Percentiles rank a stretch among this genome's conserved stretches.
These are phyloP conservation scores for Exophiala bonariae DNA, from an alignment of 2,329 filamentous ascomycete species.

Conservation along the genomic window DNA sequence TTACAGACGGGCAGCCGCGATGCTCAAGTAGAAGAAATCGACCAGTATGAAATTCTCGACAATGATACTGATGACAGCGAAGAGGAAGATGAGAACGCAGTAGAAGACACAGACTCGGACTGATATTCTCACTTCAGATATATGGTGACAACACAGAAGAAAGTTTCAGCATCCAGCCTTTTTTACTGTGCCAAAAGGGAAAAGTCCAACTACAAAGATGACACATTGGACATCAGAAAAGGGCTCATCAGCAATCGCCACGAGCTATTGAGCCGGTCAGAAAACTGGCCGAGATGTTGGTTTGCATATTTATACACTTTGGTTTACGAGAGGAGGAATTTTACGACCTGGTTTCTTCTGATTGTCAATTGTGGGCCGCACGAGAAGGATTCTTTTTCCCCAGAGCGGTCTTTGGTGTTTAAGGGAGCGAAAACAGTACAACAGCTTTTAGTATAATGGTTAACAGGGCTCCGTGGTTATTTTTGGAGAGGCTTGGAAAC, in stretches of 20 bases:
- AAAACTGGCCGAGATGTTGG: too few species aligned
- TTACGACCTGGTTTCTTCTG: neutral
- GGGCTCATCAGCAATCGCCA: neutral
- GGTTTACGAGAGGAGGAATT: too few species aligned
- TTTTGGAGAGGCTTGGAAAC: constrained; percentile 2
- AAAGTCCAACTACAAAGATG: too few species aligned
- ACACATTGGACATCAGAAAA: too few species aligned
- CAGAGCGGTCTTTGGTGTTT: too few species aligned
- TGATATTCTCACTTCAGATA: constrained; percentile 2
- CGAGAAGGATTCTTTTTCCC: constrained; percentile 7
- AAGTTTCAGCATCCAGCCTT: too few species aligned
- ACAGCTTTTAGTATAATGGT: neutral
- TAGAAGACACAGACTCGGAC: constrained; percentile 13
- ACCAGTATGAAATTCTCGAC: constrained; percentile 1
- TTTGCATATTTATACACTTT: neutral
- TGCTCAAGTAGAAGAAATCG: neutral
- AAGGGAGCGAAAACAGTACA: too few species aligned
- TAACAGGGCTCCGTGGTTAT: neutral
- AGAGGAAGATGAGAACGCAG: constrained; percentile 1
- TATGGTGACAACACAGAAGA: too few species aligned
- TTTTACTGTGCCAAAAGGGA: too few species aligned
- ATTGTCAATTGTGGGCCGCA: too few species aligned
- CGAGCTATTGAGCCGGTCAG: too few species aligned
- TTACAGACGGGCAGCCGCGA: neutral
- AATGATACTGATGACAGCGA: neutral